Conservation (phyloP, 2,329 filamentous ascomycete species). For the Ceratocystiopsis sp. region DNA sequence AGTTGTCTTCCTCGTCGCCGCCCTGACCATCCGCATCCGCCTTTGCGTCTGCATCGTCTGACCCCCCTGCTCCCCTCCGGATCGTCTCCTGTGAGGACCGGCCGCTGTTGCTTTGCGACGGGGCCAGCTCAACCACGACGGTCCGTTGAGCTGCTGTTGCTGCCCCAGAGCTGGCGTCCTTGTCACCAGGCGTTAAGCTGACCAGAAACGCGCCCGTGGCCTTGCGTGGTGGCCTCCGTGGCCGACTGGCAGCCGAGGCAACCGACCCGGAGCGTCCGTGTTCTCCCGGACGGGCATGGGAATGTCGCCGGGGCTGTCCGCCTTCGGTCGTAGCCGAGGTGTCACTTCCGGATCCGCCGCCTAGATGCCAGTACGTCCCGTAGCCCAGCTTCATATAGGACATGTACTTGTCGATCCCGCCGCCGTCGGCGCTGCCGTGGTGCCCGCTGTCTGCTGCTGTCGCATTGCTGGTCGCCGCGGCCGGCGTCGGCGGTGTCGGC, state of each 20-base stretch:
- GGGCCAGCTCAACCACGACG: slow-evolving; percentile 46
- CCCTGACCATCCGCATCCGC: slow-evolving; percentile 11
- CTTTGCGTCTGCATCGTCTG: slow-evolving; percentile 11
- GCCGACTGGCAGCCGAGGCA: too few species aligned
- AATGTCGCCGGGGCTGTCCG: too few species aligned
- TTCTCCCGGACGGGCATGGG: too few species aligned
- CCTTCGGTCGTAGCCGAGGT: slow-evolving; percentile 6
- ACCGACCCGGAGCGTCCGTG: too few species aligned
- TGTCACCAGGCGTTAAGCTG: slow-evolving; percentile 31
- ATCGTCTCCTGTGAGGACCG: slow-evolving; percentile 26
- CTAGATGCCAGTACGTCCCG: slow-evolving; percentile 46
- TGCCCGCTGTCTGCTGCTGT: slow-evolving; percentile 1
- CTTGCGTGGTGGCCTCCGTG: neutral
- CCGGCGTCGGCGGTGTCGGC: neutral
- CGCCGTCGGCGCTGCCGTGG: slow-evolving; percentile 11
- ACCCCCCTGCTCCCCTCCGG: slow-evolving; percentile 26
- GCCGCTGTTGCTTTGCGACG: slow-evolving; percentile 17
- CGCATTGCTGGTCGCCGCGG: neutral
- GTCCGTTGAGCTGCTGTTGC: slow-evolving; percentile 38
- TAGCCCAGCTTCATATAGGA: slow-evolving; percentile 51
- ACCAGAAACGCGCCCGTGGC: slow-evolving; percentile 41
- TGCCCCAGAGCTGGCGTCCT: neutral
- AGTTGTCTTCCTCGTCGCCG: slow-evolving; percentile 8
- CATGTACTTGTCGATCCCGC: slow-evolving; percentile 36
- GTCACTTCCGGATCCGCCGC: slow-evolving; percentile 11